phyloP scores from a whole-genome alignment of 2,329 filamentous ascomycete species.

The Chrysosporium queenslandicum region DNA sequence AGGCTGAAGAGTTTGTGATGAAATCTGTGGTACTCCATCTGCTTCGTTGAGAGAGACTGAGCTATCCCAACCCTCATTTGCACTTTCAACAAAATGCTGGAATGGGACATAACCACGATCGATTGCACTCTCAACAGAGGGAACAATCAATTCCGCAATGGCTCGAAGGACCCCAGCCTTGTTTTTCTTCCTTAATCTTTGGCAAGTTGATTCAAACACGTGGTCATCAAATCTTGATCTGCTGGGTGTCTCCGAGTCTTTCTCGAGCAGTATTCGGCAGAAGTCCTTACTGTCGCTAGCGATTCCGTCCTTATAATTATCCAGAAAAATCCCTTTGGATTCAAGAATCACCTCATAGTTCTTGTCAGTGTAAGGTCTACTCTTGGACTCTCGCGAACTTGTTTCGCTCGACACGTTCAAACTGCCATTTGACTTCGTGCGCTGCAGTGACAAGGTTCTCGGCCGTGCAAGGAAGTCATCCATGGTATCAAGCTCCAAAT shows the following conservation, averaged over 20 bases:
- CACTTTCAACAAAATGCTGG: conserved; percentile 32
- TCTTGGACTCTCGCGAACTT: conserved; percentile 18
- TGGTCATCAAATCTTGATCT: conserved; percentile 29
- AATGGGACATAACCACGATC: conserved; percentile 21
- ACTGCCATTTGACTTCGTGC: conserved; percentile 18
- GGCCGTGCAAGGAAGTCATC: conserved; percentile 21
- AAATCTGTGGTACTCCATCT: background rate
- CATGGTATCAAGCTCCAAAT: background rate
- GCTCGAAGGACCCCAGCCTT: conserved; percentile 27
- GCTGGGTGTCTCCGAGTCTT: conserved; percentile 19
- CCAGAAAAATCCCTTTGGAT: conserved; percentile 19
- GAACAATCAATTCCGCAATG: conserved; percentile 29
- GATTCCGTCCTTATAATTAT: conserved; percentile 16
- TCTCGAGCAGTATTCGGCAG: conserved; percentile 23
- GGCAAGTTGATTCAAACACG: conserved; percentile 26
- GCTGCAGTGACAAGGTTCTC: conserved; percentile 19
- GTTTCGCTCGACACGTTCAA: conserved; percentile 18
- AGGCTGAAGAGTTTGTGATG: background rate
- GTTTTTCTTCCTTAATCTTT: conserved; percentile 22
- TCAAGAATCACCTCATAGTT: conserved; percentile 16
- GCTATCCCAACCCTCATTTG: conserved; percentile 38
- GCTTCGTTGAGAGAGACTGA: conserved; percentile 28
- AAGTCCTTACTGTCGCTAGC: conserved; percentile 20
- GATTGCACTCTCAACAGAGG: conserved; percentile 28
- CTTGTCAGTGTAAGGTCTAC: conserved; percentile 17